Evolutionary conservation across 208 protist species (phyloP).

Genomic region (Leishmania guyanensis): DNA sequence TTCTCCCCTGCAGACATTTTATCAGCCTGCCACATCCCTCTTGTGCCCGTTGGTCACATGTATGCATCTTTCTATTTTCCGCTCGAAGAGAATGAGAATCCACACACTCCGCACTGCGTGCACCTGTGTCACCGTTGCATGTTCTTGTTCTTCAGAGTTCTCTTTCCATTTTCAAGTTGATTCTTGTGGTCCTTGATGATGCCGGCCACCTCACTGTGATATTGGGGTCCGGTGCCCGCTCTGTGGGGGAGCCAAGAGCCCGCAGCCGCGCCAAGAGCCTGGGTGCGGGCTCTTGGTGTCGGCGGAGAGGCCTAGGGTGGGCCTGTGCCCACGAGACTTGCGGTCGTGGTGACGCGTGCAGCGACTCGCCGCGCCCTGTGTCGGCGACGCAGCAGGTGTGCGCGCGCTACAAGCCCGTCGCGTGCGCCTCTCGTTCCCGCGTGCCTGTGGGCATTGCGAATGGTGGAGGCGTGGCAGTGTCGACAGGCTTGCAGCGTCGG

Average conservation of each 20-base stretch:
- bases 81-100: too few species aligned
- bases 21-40: background rate
- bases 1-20: background rate
- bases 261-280: background rate
- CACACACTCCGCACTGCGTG: background rate
- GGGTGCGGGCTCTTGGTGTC: background rate
- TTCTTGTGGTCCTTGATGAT: background rate
- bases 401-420: background rate
- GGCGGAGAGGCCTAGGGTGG: background rate
- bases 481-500: background rate
- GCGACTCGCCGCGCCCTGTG: background rate
- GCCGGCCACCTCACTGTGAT: background rate
- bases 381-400: background rate
- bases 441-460: background rate
- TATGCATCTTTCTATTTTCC: background rate
- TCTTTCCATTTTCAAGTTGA: background rate
- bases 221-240: background rate
- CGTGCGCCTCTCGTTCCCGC: background rate
- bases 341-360: background rate
- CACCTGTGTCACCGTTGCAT: background rate
- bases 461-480: background rate
- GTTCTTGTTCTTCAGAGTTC: background rate
- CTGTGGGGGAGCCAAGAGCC: background rate
- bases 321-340: background rate
- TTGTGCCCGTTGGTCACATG: background rate